Percentiles rank a stretch among this genome's conserved stretches.
Conservation (phyloP, 2,329 filamentous ascomycete genomes). For the Aulographum hederae region DNA sequence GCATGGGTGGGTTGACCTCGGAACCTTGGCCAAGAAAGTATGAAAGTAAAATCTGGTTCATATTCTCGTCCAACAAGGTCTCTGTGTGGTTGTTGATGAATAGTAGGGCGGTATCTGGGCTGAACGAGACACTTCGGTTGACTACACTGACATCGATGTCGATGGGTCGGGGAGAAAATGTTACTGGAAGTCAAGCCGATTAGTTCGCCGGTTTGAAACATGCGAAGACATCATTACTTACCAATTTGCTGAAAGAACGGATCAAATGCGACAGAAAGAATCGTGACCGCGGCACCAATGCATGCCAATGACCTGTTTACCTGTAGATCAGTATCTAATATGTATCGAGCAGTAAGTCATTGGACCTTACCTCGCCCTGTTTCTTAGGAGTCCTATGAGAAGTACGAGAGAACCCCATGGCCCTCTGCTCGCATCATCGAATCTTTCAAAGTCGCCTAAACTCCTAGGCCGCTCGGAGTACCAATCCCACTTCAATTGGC, state of each 20-base stretch:
- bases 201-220: too few relatives aligned
- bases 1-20: not conserved
- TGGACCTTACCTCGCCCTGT: too few relatives aligned
- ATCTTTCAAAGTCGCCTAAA: conserved; percentile 11
- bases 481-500: conserved; percentile 1
- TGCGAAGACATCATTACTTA: too few relatives aligned
- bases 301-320: conserved; percentile 4
- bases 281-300: conserved; percentile 3
- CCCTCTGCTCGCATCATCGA: conserved; percentile 9
- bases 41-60: too few relatives aligned
- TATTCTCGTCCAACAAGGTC: too few relatives aligned
- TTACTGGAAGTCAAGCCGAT: too few relatives aligned
- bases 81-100: too few relatives aligned
- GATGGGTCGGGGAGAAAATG: conserved; percentile 1
- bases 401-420: conserved; percentile 5
- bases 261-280: conserved; percentile 3
- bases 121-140: not conserved
- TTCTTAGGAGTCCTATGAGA: not conserved
- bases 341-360: too few relatives aligned
- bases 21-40: too few relatives aligned
- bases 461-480: not conserved
- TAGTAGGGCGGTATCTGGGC: not conserved
- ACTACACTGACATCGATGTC: not conserved
- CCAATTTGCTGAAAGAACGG: conserved; percentile 7
- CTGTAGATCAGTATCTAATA: too few relatives aligned